Base-by-base conservation (phyloP, 352 stramenopile species). In the Pythium insidiosum region DNA sequence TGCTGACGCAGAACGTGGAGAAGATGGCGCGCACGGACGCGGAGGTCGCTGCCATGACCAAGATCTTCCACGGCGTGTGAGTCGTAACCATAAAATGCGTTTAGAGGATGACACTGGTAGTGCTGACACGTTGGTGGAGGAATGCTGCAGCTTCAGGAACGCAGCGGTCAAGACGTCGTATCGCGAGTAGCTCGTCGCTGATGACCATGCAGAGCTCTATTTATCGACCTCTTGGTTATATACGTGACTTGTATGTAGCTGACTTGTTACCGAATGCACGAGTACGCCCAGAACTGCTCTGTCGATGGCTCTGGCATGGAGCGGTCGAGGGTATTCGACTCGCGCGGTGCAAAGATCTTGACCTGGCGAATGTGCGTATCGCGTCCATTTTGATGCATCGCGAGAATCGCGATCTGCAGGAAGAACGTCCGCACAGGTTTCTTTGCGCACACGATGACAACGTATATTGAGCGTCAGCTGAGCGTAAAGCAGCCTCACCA, bases 381-480 rank as follows among this genome's bases (percentile, higher is more conserved):
- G 21, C 90, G 69, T 23, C 95, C 96, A 68, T 99, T 99, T 68
- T 99, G 95, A 63, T 99, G 95, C 95, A 99, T 99, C 16, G 85
- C 86, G 6, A 96, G 61, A 42, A 99, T 84, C 22, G 86, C 91
- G 40, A 99, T 95, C 56, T 98, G 95, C 43, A 99, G 62, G 46
- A 98, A 91, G 62, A 98, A 97, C 11, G 95, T 94, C 18, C 92
- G 87, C 38, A 86, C 54, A 5, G 73, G 67, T n/a, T 37, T 48
- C 69, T 82, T 31, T 20, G 20, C 49, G 11, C 23, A 35, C 25
- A 35, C 15, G 23, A 16, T 4, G 16, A 26, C 16, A 45, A 21
- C 38, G 16, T n/a, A 18, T 19, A 38, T 19, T 38, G 33, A 19
- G 33, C 22, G 25, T 24, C n/a, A 13, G 10, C n/a, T n/a, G n/a